A percentile compares a stretch with the other conserved stretches of the same genome.
These are phyloP conservation scores for Trichophyton rubrum DNA, from an alignment of 2,329 filamentous ascomycete genomes.

Conservation along the genomic window DNA sequence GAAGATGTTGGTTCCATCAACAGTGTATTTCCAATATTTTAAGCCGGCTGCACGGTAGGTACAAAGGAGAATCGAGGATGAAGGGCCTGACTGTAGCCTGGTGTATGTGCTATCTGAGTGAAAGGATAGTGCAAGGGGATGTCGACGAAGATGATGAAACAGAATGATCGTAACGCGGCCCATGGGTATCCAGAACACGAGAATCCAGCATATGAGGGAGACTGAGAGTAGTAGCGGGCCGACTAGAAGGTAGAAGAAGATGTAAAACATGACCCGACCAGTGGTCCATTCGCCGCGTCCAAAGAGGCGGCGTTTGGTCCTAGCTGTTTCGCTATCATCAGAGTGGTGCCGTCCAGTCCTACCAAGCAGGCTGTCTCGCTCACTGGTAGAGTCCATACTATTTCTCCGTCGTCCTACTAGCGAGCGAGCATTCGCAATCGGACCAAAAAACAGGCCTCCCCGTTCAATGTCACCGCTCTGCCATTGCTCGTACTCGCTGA, in stretches of 20 bases:
- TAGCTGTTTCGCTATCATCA: slow-evolving; percentile 28
- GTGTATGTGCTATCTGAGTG: slow-evolving; percentile 71
- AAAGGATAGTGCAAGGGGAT: slow-evolving; percentile 85
- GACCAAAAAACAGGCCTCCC: slow-evolving; percentile 89
- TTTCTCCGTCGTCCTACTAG: slow-evolving; percentile 75
- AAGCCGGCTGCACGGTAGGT: slow-evolving; percentile 89
- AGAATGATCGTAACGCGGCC: slow-evolving; percentile 84
- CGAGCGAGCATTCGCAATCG: slow-evolving; percentile 53
- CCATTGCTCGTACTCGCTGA: slow-evolving; percentile 98
- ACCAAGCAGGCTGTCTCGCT: slow-evolving; percentile 81
- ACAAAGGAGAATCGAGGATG: slow-evolving; percentile 81
- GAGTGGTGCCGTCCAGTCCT: slow-evolving; percentile 43
- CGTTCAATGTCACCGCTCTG: slow-evolving; percentile 95
- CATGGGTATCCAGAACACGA: slow-evolving; percentile 98
- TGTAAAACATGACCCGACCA: slow-evolving; percentile 87
- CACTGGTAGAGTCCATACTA: slow-evolving; percentile 77
- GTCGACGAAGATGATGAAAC: slow-evolving; percentile 80
- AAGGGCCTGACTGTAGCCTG: slow-evolving; percentile 56
- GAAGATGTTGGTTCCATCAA: slow-evolving; percentile 98
- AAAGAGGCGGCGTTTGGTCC: slow-evolving; percentile 70
- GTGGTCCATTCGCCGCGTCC: slow-evolving; percentile 92
- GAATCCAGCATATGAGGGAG: slow-evolving; percentile 81
- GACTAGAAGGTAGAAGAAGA: slow-evolving; percentile 89
- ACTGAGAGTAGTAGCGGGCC: slow-evolving; percentile 76
- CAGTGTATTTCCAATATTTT: slow-evolving; percentile 98